Evolutionary conservation across 106 monocot species (phyloP).

Genomic region (Dendrobium catenatum): DNA sequence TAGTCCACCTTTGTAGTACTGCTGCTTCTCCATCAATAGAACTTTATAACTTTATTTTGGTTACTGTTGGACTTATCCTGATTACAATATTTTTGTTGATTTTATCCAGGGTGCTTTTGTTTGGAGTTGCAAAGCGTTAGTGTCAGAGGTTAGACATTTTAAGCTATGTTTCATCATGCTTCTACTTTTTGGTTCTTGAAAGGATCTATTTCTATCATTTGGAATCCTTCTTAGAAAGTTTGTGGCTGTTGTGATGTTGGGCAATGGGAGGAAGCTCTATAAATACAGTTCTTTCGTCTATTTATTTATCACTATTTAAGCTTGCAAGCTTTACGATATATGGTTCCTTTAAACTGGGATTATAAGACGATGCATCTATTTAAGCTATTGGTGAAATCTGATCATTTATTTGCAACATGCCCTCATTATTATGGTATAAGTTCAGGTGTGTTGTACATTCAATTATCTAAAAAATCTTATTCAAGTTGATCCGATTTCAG

Average conservation of each 20-base stretch:
- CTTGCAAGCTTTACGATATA: not conserved
- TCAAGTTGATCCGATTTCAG: no score
- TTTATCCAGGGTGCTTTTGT: constrained; percentile 76
- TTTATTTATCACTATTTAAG: not conserved
- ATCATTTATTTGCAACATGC: no score
- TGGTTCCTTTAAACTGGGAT: no score
- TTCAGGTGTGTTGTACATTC: no score
- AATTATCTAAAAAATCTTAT: no score
- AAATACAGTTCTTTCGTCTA: not conserved
- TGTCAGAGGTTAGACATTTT: constrained; percentile 56
- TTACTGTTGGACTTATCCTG: not conserved
- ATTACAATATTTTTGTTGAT: not conserved
- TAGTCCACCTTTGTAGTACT: not conserved
- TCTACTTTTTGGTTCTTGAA: not conserved
- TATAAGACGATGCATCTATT: no score
- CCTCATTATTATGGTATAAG: no score
- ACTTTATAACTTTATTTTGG: not conserved
- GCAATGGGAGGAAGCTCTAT: not conserved
- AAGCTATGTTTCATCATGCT: not conserved
- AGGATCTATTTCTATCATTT: not conserved
- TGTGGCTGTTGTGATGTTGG: not conserved
- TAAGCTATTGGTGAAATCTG: no score
- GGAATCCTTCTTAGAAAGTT: not conserved
- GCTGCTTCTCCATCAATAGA: not conserved
- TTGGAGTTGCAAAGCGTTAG: constrained; percentile 88